Evolutionary conservation across 345 rosid species (phyloP), one percentile per base, ranked within the genome.

Genomic region (Boechera stricta): DNA sequence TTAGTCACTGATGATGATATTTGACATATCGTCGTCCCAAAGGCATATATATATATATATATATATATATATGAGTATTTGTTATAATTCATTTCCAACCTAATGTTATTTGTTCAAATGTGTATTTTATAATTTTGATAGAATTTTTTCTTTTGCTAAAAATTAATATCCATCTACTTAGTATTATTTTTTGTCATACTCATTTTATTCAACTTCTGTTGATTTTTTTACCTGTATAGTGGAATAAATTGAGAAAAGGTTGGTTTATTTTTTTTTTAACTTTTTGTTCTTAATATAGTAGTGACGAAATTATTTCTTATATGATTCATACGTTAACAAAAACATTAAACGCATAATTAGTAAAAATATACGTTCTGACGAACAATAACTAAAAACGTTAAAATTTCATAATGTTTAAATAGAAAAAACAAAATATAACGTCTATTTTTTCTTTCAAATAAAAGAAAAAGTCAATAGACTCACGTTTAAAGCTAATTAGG

Each of bases 1-100:
- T 28, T 70, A 70, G 36, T 58, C 75, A 71, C n/a, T 71, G 32
- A 42, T 57, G 32, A 56, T n/a, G 41, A 55, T 48, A 33, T 11
- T 29, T 59, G 24, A 21, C 24, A 21, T 21, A 21, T 21, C 24
- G 24, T 21, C 24, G 24, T 21, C 24, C 24, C 24, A 21, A 21
- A 21, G 24, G 24, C 24, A 21, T 21, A 21, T 21, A 53, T 24
- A 24, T 36, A 21, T 51, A 2, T 67, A 21, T 51, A 2, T 67
- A 4, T 33, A 13, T 49, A 29, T 55, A 39, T 13, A 7, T 28
- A 41, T 53, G 12, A 39, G 26, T 11, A 12, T 51, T 36, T 3
- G n/a, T 36, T 59, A 36, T 18, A 10, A 11, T 60, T 59, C 5
- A 36, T 60, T 60, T 38, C 10, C 32, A 21, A 38, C 10, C 9